Evolutionary conservation across 345 rosid species (phyloP).

Genomic region (Nephelium lappaceum): DNA sequence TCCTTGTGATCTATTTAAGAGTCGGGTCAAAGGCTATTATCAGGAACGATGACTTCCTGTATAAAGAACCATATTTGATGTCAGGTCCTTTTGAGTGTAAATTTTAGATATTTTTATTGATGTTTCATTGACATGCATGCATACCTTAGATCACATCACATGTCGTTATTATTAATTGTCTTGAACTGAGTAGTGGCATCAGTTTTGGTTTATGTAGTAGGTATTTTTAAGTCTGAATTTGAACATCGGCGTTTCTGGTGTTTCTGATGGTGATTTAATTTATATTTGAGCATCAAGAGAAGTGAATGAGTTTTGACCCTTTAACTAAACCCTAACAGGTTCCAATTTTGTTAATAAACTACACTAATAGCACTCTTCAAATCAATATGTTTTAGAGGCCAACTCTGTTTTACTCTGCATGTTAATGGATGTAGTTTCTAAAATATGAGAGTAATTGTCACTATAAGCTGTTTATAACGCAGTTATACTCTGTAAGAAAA

Average conservation of each 20-base stretch:
- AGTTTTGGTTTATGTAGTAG: slow-evolving; percentile 42
- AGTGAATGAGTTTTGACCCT: neutral
- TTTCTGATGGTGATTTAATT: neutral
- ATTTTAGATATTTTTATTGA: slow-evolving; percentile 45
- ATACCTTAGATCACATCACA: slow-evolving; percentile 28
- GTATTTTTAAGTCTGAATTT: neutral
- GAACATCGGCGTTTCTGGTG: neutral
- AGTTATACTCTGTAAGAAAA: too few relatives aligned
- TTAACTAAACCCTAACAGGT: neutral
- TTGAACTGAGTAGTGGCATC: slow-evolving; percentile 32
- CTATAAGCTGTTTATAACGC: too few relatives aligned
- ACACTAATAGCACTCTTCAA: neutral
- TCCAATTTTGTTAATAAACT: neutral
- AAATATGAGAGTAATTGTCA: too few relatives aligned
- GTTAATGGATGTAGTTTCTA: too few relatives aligned
- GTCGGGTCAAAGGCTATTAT: slow-evolving; percentile 23
- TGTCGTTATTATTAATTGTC: slow-evolving; percentile 23
- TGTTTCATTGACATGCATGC: slow-evolving; percentile 29
- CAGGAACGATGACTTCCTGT: slow-evolving; percentile 34
- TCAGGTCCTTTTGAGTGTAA: slow-evolving; percentile 42
- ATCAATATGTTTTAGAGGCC: too few relatives aligned
- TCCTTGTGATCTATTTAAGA: slow-evolving; percentile 23
- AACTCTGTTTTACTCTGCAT: too few relatives aligned
- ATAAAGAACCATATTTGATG: slow-evolving; percentile 30
- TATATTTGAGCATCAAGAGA: neutral